These are phyloP conservation scores for Talaromyces piceae DNA, from an alignment of 2,329 filamentous ascomycete genomes.

Conservation along the genomic window DNA sequence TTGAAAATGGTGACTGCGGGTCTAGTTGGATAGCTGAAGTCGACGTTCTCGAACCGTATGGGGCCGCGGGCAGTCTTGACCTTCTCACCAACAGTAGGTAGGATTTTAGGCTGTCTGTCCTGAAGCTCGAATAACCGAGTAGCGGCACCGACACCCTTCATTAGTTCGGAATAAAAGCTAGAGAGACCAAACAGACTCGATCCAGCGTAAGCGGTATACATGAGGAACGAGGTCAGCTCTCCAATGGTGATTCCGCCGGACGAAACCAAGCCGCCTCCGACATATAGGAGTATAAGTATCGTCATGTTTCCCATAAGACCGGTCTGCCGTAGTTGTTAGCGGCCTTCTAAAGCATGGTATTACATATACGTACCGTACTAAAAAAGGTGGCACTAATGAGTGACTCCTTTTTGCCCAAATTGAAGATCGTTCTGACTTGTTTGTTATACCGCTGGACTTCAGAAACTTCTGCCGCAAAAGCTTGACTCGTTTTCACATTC, in stretches of 20 bases:
- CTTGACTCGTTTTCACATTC: constrained; percentile 93
- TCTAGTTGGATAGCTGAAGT: constrained; percentile 87
- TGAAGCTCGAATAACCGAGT: constrained; percentile 92
- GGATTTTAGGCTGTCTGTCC: constrained; percentile 77
- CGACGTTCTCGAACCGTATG: constrained; percentile 79
- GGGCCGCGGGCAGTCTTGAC: constrained; percentile 79
- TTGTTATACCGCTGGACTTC: constrained; percentile 87
- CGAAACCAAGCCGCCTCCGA: constrained; percentile 84
- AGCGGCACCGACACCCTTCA: constrained; percentile 98
- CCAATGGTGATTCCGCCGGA: constrained; percentile 80
- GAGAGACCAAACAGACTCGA: constrained; percentile 90
- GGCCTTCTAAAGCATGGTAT: neutral
- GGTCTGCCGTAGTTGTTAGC: constrained; percentile 47
- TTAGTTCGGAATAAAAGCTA: constrained; percentile 94
- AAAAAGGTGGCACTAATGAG: constrained; percentile 89
- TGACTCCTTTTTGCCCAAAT: constrained; percentile 78
- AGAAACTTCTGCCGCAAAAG: constrained; percentile 86
- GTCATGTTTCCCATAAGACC: constrained; percentile 96
- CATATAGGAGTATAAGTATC: constrained; percentile 80
- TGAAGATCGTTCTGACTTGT: constrained; percentile 87
- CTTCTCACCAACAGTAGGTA: constrained; percentile 71
- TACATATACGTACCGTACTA: constrained; percentile 41
- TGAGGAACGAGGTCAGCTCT: constrained; percentile 91
- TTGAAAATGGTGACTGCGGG: constrained; percentile 90
- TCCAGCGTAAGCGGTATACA: constrained; percentile 86